Percentiles rank a stretch among this genome's conserved stretches.
Evolutionary conservation across 129 eudicot genomes (phyloP).

Genomic region (Chrysanthemum lavandulifolium): DNA sequence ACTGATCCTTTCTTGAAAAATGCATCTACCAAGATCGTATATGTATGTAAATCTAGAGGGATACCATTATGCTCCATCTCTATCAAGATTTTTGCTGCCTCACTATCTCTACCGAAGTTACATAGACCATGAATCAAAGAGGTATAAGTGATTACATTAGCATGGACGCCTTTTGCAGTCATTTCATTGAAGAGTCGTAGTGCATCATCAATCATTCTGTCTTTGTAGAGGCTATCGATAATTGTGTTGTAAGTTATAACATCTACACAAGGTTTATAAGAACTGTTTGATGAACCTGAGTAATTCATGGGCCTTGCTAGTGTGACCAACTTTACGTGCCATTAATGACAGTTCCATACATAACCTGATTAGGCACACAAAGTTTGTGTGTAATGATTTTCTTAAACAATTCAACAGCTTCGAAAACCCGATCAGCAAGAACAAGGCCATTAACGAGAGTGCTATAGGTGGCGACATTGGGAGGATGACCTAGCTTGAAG

Average conservation of each 20-base stretch:
- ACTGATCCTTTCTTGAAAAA: too few species aligned
- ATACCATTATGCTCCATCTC: too few species aligned
- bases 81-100: too few species aligned
- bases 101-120: background rate
- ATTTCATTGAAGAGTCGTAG: conserved; percentile 26
- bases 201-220: conserved; percentile 32
- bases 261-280: conserved; percentile 21
- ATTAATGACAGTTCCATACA: conserved; percentile 31
- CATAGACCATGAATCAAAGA: conserved; percentile 40
- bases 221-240: conserved; percentile 36
- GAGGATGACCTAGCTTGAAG: background rate
- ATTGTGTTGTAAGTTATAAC: conserved; percentile 21
- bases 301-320: conserved; percentile 26
- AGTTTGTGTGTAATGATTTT: conserved; percentile 11
- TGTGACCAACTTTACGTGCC: conserved; percentile 33
- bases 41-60: rapidly evolving
- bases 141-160: conserved; percentile 37
- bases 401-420: conserved; percentile 36
- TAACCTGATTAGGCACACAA: conserved; percentile 31
- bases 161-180: conserved; percentile 31
- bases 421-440: conserved; percentile 12
- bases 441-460: conserved; percentile 37
- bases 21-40: too few species aligned
- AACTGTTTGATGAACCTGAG: conserved; percentile 25
- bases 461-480: conserved; percentile 25